Conservation (phyloP, 2,329 filamentous ascomycete genomes). For the Neoscytalidium dimidiatum region DNA sequence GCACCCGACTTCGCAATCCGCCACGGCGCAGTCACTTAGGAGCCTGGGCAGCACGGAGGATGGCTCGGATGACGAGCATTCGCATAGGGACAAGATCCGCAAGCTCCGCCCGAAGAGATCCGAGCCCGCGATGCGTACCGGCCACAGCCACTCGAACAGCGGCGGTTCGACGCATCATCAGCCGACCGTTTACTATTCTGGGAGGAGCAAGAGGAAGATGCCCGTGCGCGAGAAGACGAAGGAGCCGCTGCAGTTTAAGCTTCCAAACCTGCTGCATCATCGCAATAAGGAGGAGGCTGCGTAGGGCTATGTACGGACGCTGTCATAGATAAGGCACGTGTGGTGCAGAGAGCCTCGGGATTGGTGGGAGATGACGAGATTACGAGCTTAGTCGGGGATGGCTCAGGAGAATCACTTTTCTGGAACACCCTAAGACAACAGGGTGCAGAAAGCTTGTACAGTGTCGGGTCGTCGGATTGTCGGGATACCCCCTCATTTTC, state of each 20-base stretch:
- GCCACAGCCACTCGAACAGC: constrained; percentile 16
- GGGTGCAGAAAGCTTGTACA: not conserved
- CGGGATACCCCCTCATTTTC: constrained; percentile 10
- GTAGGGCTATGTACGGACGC: not conserved
- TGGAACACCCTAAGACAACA: not conserved
- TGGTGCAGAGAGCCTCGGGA: not conserved
- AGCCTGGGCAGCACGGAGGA: constrained; percentile 35
- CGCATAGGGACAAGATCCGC: constrained; percentile 44
- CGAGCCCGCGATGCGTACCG: constrained; percentile 26
- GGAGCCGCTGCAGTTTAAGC: constrained; percentile 42
- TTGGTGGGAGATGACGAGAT: constrained; percentile 1
- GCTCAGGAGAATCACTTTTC: constrained; percentile 1
- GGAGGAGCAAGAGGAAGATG: constrained; percentile 45
- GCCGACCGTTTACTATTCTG: constrained; percentile 41
- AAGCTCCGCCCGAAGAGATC: constrained; percentile 40
- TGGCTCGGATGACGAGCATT: constrained; percentile 29
- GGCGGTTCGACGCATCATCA: constrained; percentile 11
- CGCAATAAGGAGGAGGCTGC: constrained; percentile 12
- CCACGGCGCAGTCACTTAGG: constrained; percentile 25
- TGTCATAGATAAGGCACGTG: not conserved
- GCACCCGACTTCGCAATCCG: constrained; percentile 3
- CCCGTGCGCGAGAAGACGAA: constrained; percentile 39
- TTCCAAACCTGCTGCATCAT: constrained; percentile 28
- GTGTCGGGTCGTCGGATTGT: not conserved
- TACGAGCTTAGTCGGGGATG: not conserved